Base-by-base conservation (phyloP, 1,284 basidiomycete species). In the Peniophora sp. region DNA sequence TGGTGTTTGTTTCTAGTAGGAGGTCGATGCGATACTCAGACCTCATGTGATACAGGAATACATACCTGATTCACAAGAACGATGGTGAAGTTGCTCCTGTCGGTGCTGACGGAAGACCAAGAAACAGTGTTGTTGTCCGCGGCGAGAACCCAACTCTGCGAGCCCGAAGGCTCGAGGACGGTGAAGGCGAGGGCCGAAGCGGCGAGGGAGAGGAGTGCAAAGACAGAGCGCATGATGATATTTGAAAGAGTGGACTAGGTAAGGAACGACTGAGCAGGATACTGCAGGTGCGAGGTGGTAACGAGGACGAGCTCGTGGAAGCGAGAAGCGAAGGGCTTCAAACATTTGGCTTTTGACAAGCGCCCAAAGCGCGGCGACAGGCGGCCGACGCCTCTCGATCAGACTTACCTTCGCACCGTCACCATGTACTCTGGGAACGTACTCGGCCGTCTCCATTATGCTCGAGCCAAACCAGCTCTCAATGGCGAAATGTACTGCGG, bases 81-180 rank as follows among this genome's bases (percentile, higher is more conserved):
- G 47, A 78, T 73, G 11, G 83, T 79, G 66, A 92, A 91, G 68
- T 78, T 88, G 49, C 53, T 43, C 0, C 77, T 62, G 60, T 91
- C 88, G 17, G 84, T 85, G 53, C 53, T 53, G 54, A 88, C 87
- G n/a, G 73, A 72, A 2, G 67, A 52, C 88, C 88, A 91, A 17
- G 65, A 53, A 54, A 89, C 67, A 34, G 64, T 70, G 63, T 91
- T 86, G 47, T 73, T 58, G 37, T 20, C 18, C 18, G 81, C 81
- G 15, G 62, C 60, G 58, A 75, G 74, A 17, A 71, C 74, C 88
- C 87, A 92, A 49, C 73, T 74, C 24, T 74, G 60, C 37, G 59
- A 51, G 27, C 58, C 57, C 54, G 62, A 69, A 42, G 89, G 90
- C 49, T 60, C 66, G 51, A 72, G 75, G 62, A 92, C 76, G 50